These are phyloP conservation scores for Silene conica DNA, from an alignment of 148 eudicot genomes.

Conservation along the genomic window DNA sequence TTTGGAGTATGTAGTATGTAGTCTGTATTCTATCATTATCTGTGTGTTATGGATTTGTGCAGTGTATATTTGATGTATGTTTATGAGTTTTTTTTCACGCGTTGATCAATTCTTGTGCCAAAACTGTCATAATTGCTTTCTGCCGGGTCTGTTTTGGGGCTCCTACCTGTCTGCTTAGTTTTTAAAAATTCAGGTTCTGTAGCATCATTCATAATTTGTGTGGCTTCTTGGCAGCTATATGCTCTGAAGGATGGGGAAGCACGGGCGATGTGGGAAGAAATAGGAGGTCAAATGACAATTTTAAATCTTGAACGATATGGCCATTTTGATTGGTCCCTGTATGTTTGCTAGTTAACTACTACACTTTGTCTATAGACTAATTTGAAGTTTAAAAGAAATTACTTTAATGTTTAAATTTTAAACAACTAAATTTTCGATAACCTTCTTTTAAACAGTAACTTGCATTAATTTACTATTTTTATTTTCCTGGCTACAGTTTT, in stretches of 20 bases:
- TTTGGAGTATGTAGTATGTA: neutral
- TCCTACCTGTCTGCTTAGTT: neutral
- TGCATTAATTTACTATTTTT: constrained; percentile 17
- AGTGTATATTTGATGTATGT: neutral
- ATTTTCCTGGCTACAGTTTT: constrained; percentile 46
- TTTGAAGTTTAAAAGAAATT: constrained; percentile 9
- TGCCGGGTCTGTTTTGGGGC: neutral
- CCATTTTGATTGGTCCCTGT: constrained; percentile 88
- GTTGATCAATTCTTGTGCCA: neutral
- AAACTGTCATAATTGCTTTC: neutral
- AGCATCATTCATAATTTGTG: constrained; percentile 3
- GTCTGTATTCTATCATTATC: neutral
- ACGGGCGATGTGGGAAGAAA: constrained; percentile 62
- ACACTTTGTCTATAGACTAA: constrained; percentile 25
- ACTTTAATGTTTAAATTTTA: constrained; percentile 8
- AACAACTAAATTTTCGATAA: constrained; percentile 5
- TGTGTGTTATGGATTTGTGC: neutral
- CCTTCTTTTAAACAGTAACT: neutral
- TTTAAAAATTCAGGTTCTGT: neutral
- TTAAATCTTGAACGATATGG: constrained; percentile 55
- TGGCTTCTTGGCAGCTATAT: constrained; percentile 51
- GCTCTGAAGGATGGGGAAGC: constrained; percentile 66
- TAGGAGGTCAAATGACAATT: constrained; percentile 69
- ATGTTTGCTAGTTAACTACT: constrained; percentile 45
- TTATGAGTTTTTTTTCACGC: neutral